phyloP scores from a whole-genome alignment of 208 protist species.

The Leishmania tropica region DNA sequence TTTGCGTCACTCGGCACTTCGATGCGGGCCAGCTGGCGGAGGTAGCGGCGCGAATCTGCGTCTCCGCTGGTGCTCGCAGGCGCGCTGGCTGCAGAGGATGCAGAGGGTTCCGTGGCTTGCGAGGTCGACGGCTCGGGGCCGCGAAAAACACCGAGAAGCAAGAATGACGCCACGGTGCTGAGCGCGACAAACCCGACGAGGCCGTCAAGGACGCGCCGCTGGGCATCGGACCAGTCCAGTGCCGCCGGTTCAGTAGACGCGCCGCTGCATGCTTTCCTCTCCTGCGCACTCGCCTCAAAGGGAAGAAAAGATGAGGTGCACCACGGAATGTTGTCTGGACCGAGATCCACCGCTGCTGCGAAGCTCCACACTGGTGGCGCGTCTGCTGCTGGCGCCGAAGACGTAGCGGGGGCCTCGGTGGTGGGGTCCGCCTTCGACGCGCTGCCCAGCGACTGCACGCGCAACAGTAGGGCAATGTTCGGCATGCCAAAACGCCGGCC shows the following conservation, averaged over 20 bases:
- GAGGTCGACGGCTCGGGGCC: conserved; percentile 13
- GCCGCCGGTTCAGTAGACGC: conserved; percentile 12
- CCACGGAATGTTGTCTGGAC: conserved; percentile 73
- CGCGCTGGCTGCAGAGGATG: not conserved
- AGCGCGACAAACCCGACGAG: conserved; percentile 68
- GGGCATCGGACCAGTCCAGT: conserved; percentile 23
- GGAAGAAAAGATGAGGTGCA: conserved; percentile 71
- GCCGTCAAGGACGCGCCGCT: conserved; percentile 24
- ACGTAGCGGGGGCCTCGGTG: not conserved
- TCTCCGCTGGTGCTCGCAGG: not conserved
- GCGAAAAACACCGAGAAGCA: conserved; percentile 49
- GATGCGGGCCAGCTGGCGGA: conserved; percentile 60
- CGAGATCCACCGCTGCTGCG: conserved; percentile 64
- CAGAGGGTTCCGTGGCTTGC: not conserved
- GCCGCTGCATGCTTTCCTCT: conserved; percentile 1
- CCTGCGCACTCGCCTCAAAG: conserved; percentile 23
- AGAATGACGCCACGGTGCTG: conserved; percentile 73
- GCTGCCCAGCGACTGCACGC: conserved; percentile 28
- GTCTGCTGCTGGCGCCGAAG: not conserved
- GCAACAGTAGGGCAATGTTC: conserved; percentile 71
- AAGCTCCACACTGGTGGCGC: conserved; percentile 48
- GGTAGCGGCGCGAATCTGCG: conserved; percentile 10
- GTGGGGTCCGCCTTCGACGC: not conserved
- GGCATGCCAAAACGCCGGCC: conserved; percentile 86
- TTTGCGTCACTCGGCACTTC: conserved; percentile 53